Base-by-base conservation (phyloP, 345 rosid genomes). In the Chamaenerion angustifolium region DNA sequence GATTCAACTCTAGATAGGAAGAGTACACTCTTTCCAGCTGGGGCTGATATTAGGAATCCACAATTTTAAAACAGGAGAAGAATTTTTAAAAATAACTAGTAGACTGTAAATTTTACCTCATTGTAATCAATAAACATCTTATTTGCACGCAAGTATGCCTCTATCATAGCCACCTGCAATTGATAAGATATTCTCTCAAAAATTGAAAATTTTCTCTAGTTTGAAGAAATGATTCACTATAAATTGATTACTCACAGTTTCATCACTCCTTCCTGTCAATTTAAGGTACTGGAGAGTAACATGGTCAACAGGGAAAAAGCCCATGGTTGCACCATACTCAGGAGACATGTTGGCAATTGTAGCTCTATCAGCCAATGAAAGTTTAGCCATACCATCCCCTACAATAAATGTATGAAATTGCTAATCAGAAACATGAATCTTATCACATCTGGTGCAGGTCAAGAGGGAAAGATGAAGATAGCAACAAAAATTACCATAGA, bases 311-410 rank as follows among this genome's bases (percentile, higher is more conserved):
- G 96, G 99, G 84, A 92, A 92, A 71, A 92, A 92, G 17, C 99
- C 99, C 99, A 92, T 92, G 69, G 99, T 92, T 64, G 99, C 96
- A 76, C 99, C 99, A 61, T 92, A 92, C 73, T 92, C 99, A 1
- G 99, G 99, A 56, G 99, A 84, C 99, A 92, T 92, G 56, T 92
- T 92, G 48, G 99, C 99, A 59, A 88, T 92, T 17, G 99, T 92
- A 13, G 99, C 99, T 67, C 99, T 81, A 74, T 92, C 99, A 57
- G 99, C 99, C 51, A 92, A 72, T 51, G 99, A 84, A 10, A 92
- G 75, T 65, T 75, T 68, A 55, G 93, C 69, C 96, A 92, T 88
- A 37, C 99, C 99, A 72, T 68, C 83, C 51, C 98, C 96, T 92
- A 76, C 47, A 67, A 57, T 46, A 41, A 52, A 48, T 11, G 62